Evolutionary conservation across 192 early-diverging fungal genomes (phyloP), one percentile per base, ranked within the genome.

Genomic region (Borealophlyctis nickersoniae): DNA sequence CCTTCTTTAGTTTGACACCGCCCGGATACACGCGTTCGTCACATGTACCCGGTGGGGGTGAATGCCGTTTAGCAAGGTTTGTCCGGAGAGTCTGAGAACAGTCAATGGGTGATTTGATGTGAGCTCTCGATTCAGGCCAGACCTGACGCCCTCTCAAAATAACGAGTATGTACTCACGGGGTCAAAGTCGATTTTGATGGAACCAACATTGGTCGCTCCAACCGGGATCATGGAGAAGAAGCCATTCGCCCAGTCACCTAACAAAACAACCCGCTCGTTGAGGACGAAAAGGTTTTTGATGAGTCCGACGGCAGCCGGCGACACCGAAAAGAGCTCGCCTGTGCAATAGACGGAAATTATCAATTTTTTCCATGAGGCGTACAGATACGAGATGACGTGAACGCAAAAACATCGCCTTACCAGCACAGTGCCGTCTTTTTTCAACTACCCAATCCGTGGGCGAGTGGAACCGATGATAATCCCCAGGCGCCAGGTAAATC

Each of bases 391-490:
- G 29, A n/a, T n/a, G n/a, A n/a, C n/a, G n/a, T n/a, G n/a, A n/a
- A n/a, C n/a, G n/a, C 39, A 36, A 78, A 63, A 69, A 66, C 5
- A 3, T 73, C 11, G 19, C 54, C 75, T 56, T 73, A 88, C 87
- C 89, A 19, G 89, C 89, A 78, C 96, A 99, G 73, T 99, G 97
- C 32, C 96, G 77, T 22, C 92, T 73, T 2, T 79, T 75, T 68
- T 93, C 83, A 14, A 95, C 92, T 19, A 89, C 84, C 97, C 95
- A 98, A 73, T 95, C 90, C 4, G 90, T 84, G 30, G 97, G 97
- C 26, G 95, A 95, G 62, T 99, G 97, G 87, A 96, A 99, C 16
- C 93, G 87, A 73, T 99, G 97, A 76, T 99, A 99, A 73, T 99
- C 97, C 0, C 96, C 97, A 4, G 97, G 97, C 0, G 96, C 92